Conservation (phyloP, 768 basidiomycete genomes). For the Porphyrellus cyaneotinctus region DNA sequence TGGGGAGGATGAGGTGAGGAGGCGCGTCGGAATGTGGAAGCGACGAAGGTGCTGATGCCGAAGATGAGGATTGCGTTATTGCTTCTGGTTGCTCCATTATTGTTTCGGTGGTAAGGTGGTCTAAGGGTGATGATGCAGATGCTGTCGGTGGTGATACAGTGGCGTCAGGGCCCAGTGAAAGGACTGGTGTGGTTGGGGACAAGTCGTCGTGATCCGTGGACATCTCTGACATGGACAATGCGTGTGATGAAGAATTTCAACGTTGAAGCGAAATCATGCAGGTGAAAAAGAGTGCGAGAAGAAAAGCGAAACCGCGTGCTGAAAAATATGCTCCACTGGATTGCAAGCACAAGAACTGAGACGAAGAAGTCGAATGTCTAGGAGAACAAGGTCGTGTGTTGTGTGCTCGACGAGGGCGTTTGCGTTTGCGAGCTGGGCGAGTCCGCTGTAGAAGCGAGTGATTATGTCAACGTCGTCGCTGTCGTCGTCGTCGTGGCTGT, state of each 20-base stretch:
- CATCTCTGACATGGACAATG: constrained; percentile 22
- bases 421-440: background rate
- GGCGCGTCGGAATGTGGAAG: constrained; percentile 15
- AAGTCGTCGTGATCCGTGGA: constrained; percentile 22
- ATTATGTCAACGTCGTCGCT: background rate
- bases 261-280: constrained; percentile 21
- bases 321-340: constrained; percentile 5
- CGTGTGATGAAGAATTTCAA: constrained; percentile 7
- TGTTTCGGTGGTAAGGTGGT: constrained; percentile 21
- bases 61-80: constrained; percentile 10
- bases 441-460: background rate
- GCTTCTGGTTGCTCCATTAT: constrained; percentile 19
- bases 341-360: constrained; percentile 8
- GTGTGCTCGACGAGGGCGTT: background rate
- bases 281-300: background rate
- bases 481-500: constrained; percentile 7
- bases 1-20: constrained; percentile 40
- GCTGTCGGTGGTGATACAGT: constrained; percentile 24
- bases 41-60: constrained; percentile 19
- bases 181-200: constrained; percentile 13
- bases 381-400: constrained; percentile 4
- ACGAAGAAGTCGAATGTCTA: background rate
- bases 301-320: constrained; percentile 4
- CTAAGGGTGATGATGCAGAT: constrained; percentile 19
- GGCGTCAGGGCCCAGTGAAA: constrained; percentile 15